Base-by-base conservation (phyloP, 192 early-diverging fungal species). In the Entomortierella chlamydospora region DNA sequence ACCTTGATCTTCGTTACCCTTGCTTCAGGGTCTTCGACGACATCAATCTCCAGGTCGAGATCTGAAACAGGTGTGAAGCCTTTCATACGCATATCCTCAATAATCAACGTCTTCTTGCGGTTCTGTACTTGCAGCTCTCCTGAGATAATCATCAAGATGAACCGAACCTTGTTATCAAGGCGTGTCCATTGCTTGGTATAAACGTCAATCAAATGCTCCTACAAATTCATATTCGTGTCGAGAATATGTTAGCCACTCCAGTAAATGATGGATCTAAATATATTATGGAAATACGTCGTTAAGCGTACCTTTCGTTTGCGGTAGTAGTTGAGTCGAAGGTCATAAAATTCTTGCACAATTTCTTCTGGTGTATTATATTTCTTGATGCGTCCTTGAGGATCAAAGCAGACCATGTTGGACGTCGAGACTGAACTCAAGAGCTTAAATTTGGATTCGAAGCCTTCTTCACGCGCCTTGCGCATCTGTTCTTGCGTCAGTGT, bases 371-470 rank as follows among this genome's bases (percentile, higher is more conserved):
- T 86, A 18, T 70, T 69, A 80, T 95, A 98, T 80, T 93, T 95
- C 57, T 89, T 87, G 57, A 99, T 89, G 10, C 94, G 90, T 23
- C 94, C 95, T 30, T 95, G 83, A 23, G 86, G 82, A 85, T 99
- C 95, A 76, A 98, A 98, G 81, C 95, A 97, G 6, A 98, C 95
- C 88, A 99, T 90, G 81, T 99, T 99, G 22, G 88, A 88, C 0
- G 94, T 97, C 5, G 90, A 72, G 42, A 99, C 86, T 23, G 87
- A 83, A 12, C 86, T 82, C 15, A 83, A 80, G 9, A 97, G 76
- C 82, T 95, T 96, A 74, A 99, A 95, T 37, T 83, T 79, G 61
- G 94, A 95, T 58, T 93, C 91, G 22, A 98, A 72, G 1, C 95
- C 98, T 52, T 95, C 90, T 17, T 81, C 65, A 67, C 93, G 90